phyloP scores from a whole-genome alignment of 352 stramenopile genomes.

The Phytophthora europaea region DNA sequence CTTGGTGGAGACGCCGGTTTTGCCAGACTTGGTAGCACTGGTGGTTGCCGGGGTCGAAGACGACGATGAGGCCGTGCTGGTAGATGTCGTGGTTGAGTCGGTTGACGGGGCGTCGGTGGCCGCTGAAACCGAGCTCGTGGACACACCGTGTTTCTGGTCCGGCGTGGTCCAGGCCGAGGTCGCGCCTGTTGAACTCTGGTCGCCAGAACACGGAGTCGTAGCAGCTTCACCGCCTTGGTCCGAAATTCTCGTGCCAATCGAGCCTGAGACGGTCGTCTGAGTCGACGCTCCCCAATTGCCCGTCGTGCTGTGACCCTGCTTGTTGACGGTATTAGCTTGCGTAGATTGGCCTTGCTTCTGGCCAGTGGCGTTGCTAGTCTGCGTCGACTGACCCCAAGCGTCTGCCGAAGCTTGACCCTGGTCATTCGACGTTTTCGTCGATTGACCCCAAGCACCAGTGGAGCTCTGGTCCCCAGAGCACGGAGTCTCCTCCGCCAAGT shows the following conservation, averaged over 20 bases:
- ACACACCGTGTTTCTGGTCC: constrained; percentile 30
- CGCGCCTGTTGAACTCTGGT: constrained; percentile 17
- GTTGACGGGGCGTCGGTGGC: constrained; percentile 9
- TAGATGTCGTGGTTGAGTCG: background rate
- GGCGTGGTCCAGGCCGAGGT: constrained; percentile 9
- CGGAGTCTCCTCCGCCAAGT: constrained; percentile 5
- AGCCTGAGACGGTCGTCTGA: constrained; percentile 12
- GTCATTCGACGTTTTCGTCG: background rate
- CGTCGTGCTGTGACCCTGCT: background rate
- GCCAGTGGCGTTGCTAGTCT: background rate
- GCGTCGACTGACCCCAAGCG: constrained; percentile 2
- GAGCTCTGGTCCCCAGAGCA: constrained; percentile 8
- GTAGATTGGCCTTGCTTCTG: constrained; percentile 2
- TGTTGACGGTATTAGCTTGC: background rate
- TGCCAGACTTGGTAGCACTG: constrained; percentile 19
- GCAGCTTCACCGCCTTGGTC: constrained; percentile 11
- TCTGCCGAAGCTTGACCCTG: background rate
- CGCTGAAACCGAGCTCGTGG: background rate
- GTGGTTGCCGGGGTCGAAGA: constrained; percentile 5
- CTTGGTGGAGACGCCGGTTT: constrained; percentile 24
- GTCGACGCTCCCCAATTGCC: constrained; percentile 3
- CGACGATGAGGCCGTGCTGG: background rate
- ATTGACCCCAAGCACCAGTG: background rate
- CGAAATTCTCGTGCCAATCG: constrained; percentile 4
- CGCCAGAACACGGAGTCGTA: constrained; percentile 17